Base-by-base conservation (phyloP, 1,139 yeast species). In the Blastobotrys ciferrii region DNA sequence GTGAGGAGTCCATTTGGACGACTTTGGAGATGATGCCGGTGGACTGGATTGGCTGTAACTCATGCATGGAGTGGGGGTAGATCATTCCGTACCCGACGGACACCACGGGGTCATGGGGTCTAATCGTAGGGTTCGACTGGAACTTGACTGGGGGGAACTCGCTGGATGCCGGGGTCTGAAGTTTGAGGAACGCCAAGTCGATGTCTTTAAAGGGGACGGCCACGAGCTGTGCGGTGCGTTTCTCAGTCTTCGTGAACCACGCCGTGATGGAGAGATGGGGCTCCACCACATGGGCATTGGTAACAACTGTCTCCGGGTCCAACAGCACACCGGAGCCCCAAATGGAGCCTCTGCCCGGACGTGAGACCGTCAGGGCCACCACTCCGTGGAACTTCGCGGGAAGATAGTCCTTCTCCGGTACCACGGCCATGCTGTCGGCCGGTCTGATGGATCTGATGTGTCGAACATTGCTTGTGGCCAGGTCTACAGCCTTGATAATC, bases 1-100 rank as follows among this genome's bases (percentile, higher is more conserved):
- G 66, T 11, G 36, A 31, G 11, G n/a, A 18, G 30, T 39, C 17
- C 43, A 63, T 46, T 11, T 47, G 32, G 4, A 68, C 53, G 1
- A 57, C 59, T 18, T 70, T 60, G 14, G 76, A 69, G 6, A 79
- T 63, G 5, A 64, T 55, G 0, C 87, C 88, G 3, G 57, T 48
- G 0, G 83, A 75, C 4, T 58, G 53, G 28, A 81, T 55, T 0
- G 87, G 84, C 13, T 55, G 56, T 11, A 66, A 38, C 36, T 46
- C 46, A 35, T 54, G 56, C 49, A 48, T 50, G 17, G 55, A 42
- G 12, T 57, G 56, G 1, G 65, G 66, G 45, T 68, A 74, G 52
- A 80, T 74, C 3, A 84, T 66, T 0, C 91, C 91, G 60, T 67
- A 81, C 0, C 89, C 87, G 2, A 72, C 61, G 0, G 87, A 74